Conservation (phyloP, 495 filamentous ascomycete genomes). For the Viridothelium virens region DNA sequence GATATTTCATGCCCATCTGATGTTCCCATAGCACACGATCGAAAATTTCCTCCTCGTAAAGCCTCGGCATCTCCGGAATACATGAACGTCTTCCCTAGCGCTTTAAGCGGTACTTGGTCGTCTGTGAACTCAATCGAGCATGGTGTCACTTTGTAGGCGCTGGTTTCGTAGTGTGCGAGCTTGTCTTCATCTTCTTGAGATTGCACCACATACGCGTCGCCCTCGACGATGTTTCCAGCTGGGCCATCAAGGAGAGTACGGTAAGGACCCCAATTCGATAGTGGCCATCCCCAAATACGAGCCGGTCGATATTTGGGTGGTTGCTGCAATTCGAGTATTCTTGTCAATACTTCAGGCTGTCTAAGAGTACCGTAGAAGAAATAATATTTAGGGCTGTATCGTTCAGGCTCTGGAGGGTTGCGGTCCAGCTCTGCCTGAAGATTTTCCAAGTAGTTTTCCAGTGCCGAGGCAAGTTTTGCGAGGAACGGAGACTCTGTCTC, state of each 20-base stretch:
- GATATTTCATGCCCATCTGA: not conserved
- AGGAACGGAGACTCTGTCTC: not conserved
- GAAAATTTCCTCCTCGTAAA: slow-evolving; percentile 8
- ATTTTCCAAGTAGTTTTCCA: not conserved
- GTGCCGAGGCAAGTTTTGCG: not conserved
- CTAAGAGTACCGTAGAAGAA: slow-evolving; percentile 29
- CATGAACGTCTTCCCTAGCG: slow-evolving; percentile 6
- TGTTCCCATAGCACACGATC: slow-evolving; percentile 10
- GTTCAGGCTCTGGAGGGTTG: not conserved
- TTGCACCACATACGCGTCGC: slow-evolving; percentile 22
- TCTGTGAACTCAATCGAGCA: not conserved
- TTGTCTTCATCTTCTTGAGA: slow-evolving; percentile 23
- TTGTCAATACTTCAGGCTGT: slow-evolving; percentile 17
- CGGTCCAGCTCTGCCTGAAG: not conserved
- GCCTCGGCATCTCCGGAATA: slow-evolving; percentile 12
- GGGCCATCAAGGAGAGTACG: slow-evolving; percentile 24
- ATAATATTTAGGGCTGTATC: slow-evolving; percentile 14
- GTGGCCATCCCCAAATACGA: slow-evolving; percentile 21
- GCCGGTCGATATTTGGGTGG: slow-evolving; percentile 23
- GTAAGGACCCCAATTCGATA: slow-evolving; percentile 29
- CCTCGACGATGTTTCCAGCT: slow-evolving; percentile 20
- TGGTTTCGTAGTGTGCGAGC: slow-evolving; percentile 25
- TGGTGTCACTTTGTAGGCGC: slow-evolving; percentile 19
- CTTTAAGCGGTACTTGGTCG: slow-evolving; percentile 3
- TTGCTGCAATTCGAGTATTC: slow-evolving; percentile 24